phyloP scores from a whole-genome alignment of 2,329 filamentous ascomycete species.

The Scortechinia acanthostroma region DNA sequence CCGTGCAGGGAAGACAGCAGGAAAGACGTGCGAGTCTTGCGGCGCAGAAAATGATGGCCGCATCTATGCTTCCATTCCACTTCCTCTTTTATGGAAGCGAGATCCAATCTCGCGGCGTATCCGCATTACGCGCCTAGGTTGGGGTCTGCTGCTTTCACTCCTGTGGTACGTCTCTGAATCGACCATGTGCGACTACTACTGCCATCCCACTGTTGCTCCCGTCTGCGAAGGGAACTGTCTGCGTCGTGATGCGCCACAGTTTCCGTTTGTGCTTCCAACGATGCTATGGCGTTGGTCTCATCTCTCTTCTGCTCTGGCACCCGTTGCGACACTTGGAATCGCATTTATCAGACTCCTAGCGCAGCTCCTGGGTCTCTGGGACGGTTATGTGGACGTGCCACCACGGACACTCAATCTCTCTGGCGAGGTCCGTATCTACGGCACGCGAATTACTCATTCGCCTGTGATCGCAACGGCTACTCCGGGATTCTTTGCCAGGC shows the following conservation, averaged over 20 bases:
- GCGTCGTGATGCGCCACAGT: slow-evolving; percentile 38
- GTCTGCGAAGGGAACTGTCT: slow-evolving; percentile 39
- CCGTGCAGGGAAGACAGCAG: neutral
- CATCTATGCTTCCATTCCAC: slow-evolving; percentile 18
- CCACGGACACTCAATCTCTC: slow-evolving; percentile 12
- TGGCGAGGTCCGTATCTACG: slow-evolving; percentile 18
- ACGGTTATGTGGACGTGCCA: slow-evolving; percentile 2
- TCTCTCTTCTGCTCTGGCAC: slow-evolving; percentile 17
- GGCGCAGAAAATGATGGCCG: slow-evolving; percentile 13
- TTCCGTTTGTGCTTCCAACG: slow-evolving; percentile 46
- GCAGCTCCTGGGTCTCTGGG: slow-evolving; percentile 5
- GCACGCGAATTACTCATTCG: slow-evolving; percentile 10
- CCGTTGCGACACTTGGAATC: slow-evolving; percentile 17
- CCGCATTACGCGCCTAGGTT: slow-evolving; percentile 24
- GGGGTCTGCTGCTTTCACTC: slow-evolving; percentile 25
- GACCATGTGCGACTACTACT: slow-evolving; percentile 38
- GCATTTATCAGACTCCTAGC: slow-evolving; percentile 17
- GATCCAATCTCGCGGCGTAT: slow-evolving; percentile 14
- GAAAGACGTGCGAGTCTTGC: slow-evolving; percentile 11
- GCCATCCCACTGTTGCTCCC: slow-evolving; percentile 35
- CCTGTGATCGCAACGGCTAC: neutral
- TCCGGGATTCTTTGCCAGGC: too few relatives aligned
- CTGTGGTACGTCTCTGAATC: slow-evolving; percentile 39
- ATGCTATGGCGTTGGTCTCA: slow-evolving; percentile 37
- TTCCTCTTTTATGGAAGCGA: slow-evolving; percentile 23